Conservation (phyloP, 192 early-diverging fungal species). For the Rhizophagus clarus region DNA sequence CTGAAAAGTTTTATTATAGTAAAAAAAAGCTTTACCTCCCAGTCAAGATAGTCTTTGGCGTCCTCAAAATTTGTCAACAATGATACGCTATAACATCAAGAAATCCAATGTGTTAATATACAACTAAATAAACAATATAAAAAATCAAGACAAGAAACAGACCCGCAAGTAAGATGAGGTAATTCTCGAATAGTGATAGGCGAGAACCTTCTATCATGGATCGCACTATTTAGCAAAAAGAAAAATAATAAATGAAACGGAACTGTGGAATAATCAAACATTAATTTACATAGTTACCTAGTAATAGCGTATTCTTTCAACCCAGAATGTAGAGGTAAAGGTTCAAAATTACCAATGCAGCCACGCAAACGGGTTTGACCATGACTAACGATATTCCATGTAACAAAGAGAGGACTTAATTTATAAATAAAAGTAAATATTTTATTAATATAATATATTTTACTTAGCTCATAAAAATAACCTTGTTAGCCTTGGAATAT, state of each 20-base stretch:
- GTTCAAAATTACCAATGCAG: slow-evolving; percentile 90
- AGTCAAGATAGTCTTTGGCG: slow-evolving; percentile 74
- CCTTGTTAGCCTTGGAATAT: too few species aligned
- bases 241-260: background rate
- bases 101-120: background rate
- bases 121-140: background rate
- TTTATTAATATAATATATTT: background rate
- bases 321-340: slow-evolving; percentile 69
- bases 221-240: slow-evolving; percentile 55
- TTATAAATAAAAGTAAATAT: background rate
- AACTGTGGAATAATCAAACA: background rate
- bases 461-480: too few species aligned
- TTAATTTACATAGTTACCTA: slow-evolving; percentile 46
- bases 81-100: slow-evolving; percentile 59
- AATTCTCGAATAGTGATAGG: slow-evolving; percentile 76
- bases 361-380: slow-evolving; percentile 70
- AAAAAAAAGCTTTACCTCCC: slow-evolving; percentile 57
- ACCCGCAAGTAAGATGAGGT: slow-evolving; percentile 63
- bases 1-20: slow-evolving; percentile 1
- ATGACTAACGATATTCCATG: slow-evolving; percentile 63
- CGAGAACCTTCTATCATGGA: slow-evolving; percentile 81
- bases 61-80: slow-evolving; percentile 88
- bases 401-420: slow-evolving; percentile 79
- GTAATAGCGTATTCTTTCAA: slow-evolving; percentile 80
- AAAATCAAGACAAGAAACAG: slow-evolving; percentile 7